Evolutionary conservation across 108 stramenopile species (phyloP).

Genomic region (Cyclotella kingstonii): DNA sequence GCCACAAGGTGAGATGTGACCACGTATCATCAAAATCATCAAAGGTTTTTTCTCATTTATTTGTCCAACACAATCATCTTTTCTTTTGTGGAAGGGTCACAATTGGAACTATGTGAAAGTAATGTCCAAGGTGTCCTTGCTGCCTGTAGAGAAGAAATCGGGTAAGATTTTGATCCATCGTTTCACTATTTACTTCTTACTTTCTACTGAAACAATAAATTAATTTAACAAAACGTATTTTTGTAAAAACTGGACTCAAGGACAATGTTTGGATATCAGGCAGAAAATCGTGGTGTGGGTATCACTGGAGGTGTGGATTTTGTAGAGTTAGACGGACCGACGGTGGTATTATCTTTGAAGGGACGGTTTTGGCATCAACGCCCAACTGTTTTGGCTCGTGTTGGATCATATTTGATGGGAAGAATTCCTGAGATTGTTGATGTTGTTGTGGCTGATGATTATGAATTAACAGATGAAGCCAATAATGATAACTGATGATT

Average conservation of each 20-base stretch:
- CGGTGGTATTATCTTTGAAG: constrained; percentile 48
- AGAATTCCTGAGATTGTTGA: constrained; percentile 87
- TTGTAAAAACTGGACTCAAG: constrained; percentile 10
- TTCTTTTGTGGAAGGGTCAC: constrained; percentile 40
- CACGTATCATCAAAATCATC: too few relatives aligned
- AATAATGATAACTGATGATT: constrained; percentile 52
- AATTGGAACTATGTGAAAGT: constrained; percentile 65
- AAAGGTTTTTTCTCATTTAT: too few relatives aligned
- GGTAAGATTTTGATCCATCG: constrained; percentile 10
- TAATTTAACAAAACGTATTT: neutral
- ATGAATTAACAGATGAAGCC: constrained; percentile 78
- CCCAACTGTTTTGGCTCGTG: constrained; percentile 74
- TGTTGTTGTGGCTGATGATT: constrained; percentile 75
- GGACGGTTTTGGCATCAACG: constrained; percentile 95
- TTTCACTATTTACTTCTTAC: constrained; percentile 1
- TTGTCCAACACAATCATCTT: neutral
- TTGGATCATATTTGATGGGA: constrained; percentile 65
- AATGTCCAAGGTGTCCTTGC: constrained; percentile 67
- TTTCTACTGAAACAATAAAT: neutral
- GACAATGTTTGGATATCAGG: constrained; percentile 90
- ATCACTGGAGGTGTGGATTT: constrained; percentile 95
- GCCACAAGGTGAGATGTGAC: constrained; percentile 43
- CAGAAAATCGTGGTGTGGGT: constrained; percentile 90
- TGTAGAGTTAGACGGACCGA: constrained; percentile 90
- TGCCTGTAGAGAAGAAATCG: constrained; percentile 80